Evolutionary conservation across 345 rosid species (phyloP).

Genomic region (Heritiera littoralis): DNA sequence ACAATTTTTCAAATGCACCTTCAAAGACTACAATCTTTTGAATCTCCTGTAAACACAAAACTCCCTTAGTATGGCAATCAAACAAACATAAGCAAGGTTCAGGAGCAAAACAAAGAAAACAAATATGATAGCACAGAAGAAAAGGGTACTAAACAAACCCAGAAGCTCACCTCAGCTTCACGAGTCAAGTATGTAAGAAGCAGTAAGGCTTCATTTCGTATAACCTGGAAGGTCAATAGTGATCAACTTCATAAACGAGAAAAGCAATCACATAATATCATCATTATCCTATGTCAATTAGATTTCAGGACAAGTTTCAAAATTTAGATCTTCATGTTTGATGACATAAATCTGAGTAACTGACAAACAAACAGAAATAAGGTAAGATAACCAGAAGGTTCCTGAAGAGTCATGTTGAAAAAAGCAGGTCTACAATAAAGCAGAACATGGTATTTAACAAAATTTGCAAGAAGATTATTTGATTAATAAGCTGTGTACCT

Average conservation of each 20-base stretch:
- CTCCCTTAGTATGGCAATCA: slow-evolving; percentile 20
- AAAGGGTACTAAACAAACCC: slow-evolving; percentile 18
- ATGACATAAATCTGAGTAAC: not conserved
- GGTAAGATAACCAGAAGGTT: not conserved
- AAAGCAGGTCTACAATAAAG: not conserved
- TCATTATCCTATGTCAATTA: not conserved
- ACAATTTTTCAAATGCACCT: slow-evolving; percentile 95
- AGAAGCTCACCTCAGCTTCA: slow-evolving; percentile 79
- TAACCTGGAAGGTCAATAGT: slow-evolving; percentile 60
- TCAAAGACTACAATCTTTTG: slow-evolving; percentile 98
- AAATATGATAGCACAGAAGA: slow-evolving; percentile 6
- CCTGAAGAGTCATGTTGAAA: not conserved
- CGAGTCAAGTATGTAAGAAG: slow-evolving; percentile 95
- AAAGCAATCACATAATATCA: not conserved
- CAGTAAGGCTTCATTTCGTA: slow-evolving; percentile 89
- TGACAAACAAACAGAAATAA: not conserved
- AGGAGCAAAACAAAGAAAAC: not conserved
- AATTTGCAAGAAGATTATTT: not conserved
- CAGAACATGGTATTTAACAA: slow-evolving; percentile 10
- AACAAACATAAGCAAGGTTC: not conserved
- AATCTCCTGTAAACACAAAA: slow-evolving; percentile 65
- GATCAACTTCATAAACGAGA: slow-evolving; percentile 15
- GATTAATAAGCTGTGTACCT: slow-evolving; percentile 51
- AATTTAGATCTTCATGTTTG: not conserved
- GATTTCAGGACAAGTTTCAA: not conserved